Conservation (phyloP, 2,329 filamentous ascomycete species). For the Exophiala aquamarina region DNA sequence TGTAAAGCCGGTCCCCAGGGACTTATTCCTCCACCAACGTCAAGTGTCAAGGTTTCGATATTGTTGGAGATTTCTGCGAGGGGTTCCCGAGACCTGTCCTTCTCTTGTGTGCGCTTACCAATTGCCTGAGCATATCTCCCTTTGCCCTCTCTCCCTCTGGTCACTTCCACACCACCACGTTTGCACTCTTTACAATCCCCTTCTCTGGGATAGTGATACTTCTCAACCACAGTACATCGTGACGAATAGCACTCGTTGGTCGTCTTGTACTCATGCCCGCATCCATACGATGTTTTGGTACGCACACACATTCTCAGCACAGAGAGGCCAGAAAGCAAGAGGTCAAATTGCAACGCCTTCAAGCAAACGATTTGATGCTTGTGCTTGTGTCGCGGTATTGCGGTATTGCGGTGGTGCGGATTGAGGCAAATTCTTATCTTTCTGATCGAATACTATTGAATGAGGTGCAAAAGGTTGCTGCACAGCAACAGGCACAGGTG, state of each 20-base stretch:
- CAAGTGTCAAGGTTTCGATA: constrained; percentile 3
- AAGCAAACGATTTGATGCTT: constrained; percentile 8
- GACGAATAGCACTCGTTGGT: constrained; percentile 20
- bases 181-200: constrained; percentile 27
- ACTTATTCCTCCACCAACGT: constrained; percentile 15
- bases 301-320: constrained; percentile 25
- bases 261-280: constrained; percentile 26
- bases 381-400: constrained; percentile 15
- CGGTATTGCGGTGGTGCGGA: constrained; percentile 14
- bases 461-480: constrained; percentile 10
- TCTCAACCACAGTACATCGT: constrained; percentile 20
- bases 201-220: constrained; percentile 21
- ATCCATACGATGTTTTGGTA: constrained; percentile 29
- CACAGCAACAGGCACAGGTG: constrained; percentile 11
- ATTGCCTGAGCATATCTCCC: constrained; percentile 25
- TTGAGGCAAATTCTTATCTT: constrained; percentile 15
- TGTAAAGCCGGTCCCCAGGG: constrained; percentile 18
- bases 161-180: constrained; percentile 20
- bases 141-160: constrained; percentile 27
- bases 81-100: neutral
- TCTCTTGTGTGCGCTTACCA: constrained; percentile 7
- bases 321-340: neutral
- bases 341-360: constrained; percentile 2
- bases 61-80: constrained; percentile 7
- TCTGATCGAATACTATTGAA: constrained; percentile 1